Evolutionary conservation across 2,329 filamentous ascomycete genomes (phyloP).

Genomic region (Ophiostoma quercus): DNA sequence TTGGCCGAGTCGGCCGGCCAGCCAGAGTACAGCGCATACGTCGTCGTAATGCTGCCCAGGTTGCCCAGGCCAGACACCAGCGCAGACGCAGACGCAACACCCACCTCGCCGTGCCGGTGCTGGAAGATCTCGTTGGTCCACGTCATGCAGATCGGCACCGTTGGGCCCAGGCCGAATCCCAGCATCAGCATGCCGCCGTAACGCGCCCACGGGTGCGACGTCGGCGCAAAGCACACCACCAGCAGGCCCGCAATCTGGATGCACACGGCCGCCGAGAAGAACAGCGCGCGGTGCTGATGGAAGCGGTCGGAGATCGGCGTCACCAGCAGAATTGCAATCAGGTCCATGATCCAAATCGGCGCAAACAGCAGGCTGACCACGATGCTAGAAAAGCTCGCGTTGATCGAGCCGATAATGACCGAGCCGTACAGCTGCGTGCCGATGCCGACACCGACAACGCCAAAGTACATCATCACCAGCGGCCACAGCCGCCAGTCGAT

Average conservation of each 20-base stretch:
- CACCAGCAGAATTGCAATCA: constrained; percentile 78
- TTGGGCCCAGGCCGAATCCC: constrained; percentile 83
- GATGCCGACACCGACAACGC: constrained; percentile 86
- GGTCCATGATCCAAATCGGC: constrained; percentile 93
- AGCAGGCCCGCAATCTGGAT: constrained; percentile 80
- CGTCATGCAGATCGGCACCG: constrained; percentile 88
- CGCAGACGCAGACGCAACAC: constrained; percentile 78
- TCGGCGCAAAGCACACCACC: constrained; percentile 65
- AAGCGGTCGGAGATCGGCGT: constrained; percentile 85
- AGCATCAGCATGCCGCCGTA: constrained; percentile 88
- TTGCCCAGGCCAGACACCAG: constrained; percentile 85
- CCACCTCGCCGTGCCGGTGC: constrained; percentile 80
- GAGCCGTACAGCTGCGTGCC: constrained; percentile 84
- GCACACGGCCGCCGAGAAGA: constrained; percentile 71
- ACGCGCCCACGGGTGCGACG: constrained; percentile 67
- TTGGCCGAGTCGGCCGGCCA: constrained; percentile 71
- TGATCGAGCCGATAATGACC: constrained; percentile 76
- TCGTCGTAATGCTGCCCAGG: constrained; percentile 77
- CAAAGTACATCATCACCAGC: constrained; percentile 85
- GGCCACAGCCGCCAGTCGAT: constrained; percentile 88
- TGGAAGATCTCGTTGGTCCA: constrained; percentile 93
- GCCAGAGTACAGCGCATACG: constrained; percentile 82
- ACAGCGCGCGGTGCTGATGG: constrained; percentile 69
- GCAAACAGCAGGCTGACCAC: constrained; percentile 78
- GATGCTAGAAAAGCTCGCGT: constrained; percentile 65